Conservation (phyloP, 2,329 filamentous ascomycete genomes). For the Simplicillium sp. region DNA sequence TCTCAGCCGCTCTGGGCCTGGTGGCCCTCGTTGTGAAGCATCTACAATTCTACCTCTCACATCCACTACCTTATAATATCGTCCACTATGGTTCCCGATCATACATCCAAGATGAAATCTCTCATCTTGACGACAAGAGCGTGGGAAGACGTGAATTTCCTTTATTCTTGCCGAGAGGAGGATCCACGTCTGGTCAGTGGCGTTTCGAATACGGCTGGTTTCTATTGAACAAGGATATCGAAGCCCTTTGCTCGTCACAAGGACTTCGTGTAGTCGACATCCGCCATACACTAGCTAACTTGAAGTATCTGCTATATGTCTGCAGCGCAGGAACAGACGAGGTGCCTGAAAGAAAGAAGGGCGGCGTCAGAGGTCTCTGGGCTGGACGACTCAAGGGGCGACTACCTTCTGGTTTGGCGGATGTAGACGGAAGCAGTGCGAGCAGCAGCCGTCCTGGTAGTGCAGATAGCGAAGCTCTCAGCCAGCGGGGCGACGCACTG, state of each 20-base stretch:
- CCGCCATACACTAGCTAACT: conserved; percentile 81
- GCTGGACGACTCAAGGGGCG: conserved; percentile 34
- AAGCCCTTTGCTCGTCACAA: conserved; percentile 54
- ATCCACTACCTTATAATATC: conserved; percentile 74
- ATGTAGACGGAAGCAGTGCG: conserved; percentile 27
- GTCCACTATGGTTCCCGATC: conserved; percentile 64
- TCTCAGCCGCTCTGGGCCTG: conserved; percentile 75
- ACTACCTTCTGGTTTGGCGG: conserved; percentile 15
- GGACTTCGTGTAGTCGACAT: conserved; percentile 80
- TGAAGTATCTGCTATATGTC: conserved; percentile 88
- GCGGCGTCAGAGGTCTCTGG: conserved; percentile 51
- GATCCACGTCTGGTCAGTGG: conserved; percentile 63
- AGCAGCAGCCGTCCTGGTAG: conserved; percentile 32
- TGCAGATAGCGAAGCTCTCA: conserved; percentile 29
- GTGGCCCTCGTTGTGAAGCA: conserved; percentile 66
- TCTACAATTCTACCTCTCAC: conserved; percentile 72
- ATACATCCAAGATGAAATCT: conserved; percentile 67
- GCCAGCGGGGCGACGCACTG: conserved; percentile 31
- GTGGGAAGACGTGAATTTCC: conserved; percentile 63
- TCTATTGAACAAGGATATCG: conserved; percentile 91
- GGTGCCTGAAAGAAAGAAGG: conserved; percentile 50
- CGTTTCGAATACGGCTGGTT: conserved; percentile 96
- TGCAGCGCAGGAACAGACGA: conserved; percentile 68
- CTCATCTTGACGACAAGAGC: conserved; percentile 36
- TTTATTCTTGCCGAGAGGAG: conserved; percentile 55